Base-by-base conservation (phyloP, 2,329 filamentous ascomycete genomes). In the Neofusicoccum kwambonambiense region DNA sequence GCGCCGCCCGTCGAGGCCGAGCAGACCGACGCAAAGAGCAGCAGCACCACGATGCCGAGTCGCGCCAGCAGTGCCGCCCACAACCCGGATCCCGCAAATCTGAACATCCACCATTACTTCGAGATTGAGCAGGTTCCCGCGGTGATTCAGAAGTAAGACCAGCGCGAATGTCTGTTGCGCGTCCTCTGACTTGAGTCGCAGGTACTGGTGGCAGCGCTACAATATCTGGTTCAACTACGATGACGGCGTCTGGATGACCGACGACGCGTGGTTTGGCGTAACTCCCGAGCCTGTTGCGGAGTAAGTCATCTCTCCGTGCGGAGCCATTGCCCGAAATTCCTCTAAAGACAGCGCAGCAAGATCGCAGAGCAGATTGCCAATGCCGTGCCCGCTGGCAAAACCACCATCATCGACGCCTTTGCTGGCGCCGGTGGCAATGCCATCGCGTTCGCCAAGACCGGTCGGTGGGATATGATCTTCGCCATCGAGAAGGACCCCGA, bases 231-330 rank as follows among this genome's bases (percentile, higher is more conserved):
- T 89, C 15, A 85, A 85, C 70, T 99, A 97, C 75, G 90, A 97
- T 75, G 85, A 93, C 65, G 94, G 93, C 64, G 86, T 99, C 69
- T 90, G 88, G 82, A 87, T 99, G 83, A 99, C 96, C 0, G 89
- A 96, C 75, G 90, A 94, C 78, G 90, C 93, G 62, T 99, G 95
- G 95, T 99, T 95, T 76, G 95, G 93, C 64, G 93, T 98, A 7
- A 99, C 96, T 0, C 93, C 95, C 13, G 94, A 99, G 76, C 90
- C 91, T 4, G 87, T 99, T 34, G 95, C 95, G 66, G 88, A 84
- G 91, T 95, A 81, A 72, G 83, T 79, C 11, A 34, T 9, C 45
- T 19, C 2, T 41, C 6, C 9, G 12, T 17, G 8, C 47, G 41
- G 27, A 34, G 19, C 11, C 22, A 5, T 17, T 4, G 7, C 54